Conservation (phyloP, 208 protist species). For the Ichthyophonus hoferi region DNA sequence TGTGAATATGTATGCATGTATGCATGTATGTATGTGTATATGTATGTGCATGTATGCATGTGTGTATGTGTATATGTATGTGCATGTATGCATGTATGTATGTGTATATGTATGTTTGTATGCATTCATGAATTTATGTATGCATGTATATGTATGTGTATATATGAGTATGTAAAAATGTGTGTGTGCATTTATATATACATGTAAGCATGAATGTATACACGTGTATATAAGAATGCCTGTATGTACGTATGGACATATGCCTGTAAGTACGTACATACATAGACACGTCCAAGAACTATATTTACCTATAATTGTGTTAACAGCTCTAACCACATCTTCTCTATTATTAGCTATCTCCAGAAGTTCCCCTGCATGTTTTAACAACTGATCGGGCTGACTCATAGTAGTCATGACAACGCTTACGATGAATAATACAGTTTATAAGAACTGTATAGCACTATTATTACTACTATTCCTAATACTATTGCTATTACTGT, state of each 20-base stretch:
- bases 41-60: background rate
- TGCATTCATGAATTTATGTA: background rate
- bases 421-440: background rate
- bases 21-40: background rate
- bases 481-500: too few relatives aligned
- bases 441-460: too few relatives aligned
- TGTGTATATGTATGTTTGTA: constrained; percentile 5
- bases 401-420: background rate
- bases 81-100: background rate
- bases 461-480: too few relatives aligned
- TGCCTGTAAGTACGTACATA: background rate
- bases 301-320: background rate
- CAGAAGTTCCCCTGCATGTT: background rate
- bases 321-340: background rate
- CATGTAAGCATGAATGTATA: background rate
- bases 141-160: background rate
- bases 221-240: background rate
- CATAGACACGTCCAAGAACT: background rate
- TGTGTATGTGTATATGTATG: background rate
- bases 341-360: background rate
- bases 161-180: background rate
- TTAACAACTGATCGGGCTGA: background rate
- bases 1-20: background rate
- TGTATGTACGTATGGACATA: background rate
- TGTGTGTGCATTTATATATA: background rate